Base-by-base conservation (phyloP, 1,284 basidiomycete species). In the Hypsizygus ulmarius region DNA sequence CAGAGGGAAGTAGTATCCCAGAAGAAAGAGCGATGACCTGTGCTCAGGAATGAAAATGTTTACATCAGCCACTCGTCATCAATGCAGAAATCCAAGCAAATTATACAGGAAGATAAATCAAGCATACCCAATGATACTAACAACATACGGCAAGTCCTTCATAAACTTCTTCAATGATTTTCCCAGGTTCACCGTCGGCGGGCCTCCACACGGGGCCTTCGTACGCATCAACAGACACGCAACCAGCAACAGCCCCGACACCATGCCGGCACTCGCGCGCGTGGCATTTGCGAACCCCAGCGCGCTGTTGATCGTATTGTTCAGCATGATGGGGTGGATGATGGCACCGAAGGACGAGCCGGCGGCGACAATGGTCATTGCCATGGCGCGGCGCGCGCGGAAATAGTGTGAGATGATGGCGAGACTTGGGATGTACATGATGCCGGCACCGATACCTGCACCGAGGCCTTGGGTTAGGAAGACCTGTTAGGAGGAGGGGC, bases 361-460 rank as follows among this genome's bases (percentile, higher is more conserved):
- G 3, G 45, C 51, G 3, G 63, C 52, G 6, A 66, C 67, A 27
- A 70, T 63, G 5, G 65, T 66, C 62, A 71, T 66, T 2, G 68
- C 69, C 6, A 69, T 51, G 25, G 68, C 61, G 18, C 69, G 62
- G 3, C 58, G 60, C 16, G 47, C 55, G 10, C 48, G 41, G 54
- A 66, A 70, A 52, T 70, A 64, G 21, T 70, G 66, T 1, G 65
- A 54, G 42, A 62, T 39, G n/a, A 71, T 51, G 10, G 66, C 64
- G 15, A 70, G 39, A 38, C 61, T 57, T 0, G 66, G 68, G 2
- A 54, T 33, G 16, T 51, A 51, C 10, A 40, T 48, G 14, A 54
- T 5, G 11, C 52, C 52, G 6, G 32, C 49, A n/a, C 45, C 52
- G 6, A 51, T 11, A 5, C 52, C 49, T 5, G 30, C 45, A 16